Evolutionary conservation across 495 filamentous ascomycete genomes (phyloP).

Genomic region (Penicillium riverlandense): DNA sequence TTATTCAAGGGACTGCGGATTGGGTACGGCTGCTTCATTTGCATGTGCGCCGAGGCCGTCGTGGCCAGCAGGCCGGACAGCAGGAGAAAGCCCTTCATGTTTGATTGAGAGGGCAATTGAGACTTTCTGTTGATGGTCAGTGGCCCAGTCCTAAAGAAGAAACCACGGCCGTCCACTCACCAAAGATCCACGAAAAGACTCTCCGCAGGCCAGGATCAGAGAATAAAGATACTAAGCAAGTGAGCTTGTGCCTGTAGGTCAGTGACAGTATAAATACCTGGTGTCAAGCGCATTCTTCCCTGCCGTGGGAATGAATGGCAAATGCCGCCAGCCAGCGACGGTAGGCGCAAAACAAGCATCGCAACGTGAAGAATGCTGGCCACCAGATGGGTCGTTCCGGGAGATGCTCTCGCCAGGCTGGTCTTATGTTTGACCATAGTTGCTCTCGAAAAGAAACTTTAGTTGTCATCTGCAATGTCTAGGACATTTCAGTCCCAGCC

Average conservation of each 20-base stretch:
- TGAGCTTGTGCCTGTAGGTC: too few species aligned
- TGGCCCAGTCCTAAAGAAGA: neutral
- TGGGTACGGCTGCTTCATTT: constrained; percentile 38
- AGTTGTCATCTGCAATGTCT: neutral
- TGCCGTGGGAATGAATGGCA: constrained; percentile 15
- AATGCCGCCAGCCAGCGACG: constrained; percentile 8
- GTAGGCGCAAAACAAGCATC: neutral
- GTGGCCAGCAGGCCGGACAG: constrained; percentile 28
- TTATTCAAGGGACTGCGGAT: constrained; percentile 42
- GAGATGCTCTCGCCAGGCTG: neutral
- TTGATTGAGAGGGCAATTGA: constrained; percentile 8
- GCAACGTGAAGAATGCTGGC: constrained; percentile 21
- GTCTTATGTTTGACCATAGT: neutral
- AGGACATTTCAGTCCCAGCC: too few species aligned
- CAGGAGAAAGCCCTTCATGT: constrained; percentile 32
- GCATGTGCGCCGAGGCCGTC: constrained; percentile 36
- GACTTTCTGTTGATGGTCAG: constrained; percentile 1
- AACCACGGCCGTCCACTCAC: constrained; percentile 15
- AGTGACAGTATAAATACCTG: constrained; percentile 7
- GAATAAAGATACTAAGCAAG: too few species aligned
- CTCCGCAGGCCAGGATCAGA: too few species aligned
- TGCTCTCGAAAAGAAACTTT: neutral
- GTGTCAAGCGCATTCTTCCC: constrained; percentile 7
- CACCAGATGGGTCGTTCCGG: neutral
- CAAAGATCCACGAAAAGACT: too few species aligned